phyloP scores from a whole-genome alignment of 345 rosid genomes.

The Murraya koenigii region DNA sequence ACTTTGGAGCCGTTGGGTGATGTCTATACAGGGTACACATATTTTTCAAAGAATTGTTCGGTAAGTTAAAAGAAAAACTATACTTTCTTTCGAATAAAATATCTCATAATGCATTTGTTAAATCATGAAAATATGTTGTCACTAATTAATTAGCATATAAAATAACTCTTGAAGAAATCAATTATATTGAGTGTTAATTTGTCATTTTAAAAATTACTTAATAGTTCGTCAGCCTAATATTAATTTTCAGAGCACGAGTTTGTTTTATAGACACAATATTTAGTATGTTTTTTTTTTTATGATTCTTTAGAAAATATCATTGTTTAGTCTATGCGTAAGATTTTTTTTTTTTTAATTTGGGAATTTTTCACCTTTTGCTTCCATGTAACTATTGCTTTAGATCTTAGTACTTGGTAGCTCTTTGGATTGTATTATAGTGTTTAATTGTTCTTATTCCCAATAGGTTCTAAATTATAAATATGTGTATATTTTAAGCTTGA shows the following conservation, averaged over 20 bases:
- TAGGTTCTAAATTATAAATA: too few relatives aligned
- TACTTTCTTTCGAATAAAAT: background rate
- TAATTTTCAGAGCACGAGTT: background rate
- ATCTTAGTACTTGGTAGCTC: too few relatives aligned
- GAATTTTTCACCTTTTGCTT: background rate
- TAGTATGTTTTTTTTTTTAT: background rate
- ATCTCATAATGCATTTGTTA: background rate
- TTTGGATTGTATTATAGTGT: too few relatives aligned
- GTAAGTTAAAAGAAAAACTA: background rate
- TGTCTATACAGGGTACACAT: background rate
- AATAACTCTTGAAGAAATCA: too few relatives aligned
- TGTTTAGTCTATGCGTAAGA: background rate
- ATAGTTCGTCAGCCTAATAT: background rate
- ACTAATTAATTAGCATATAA: too few relatives aligned
- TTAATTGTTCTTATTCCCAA: too few relatives aligned
- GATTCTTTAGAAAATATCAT: background rate
- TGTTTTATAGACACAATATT: background rate
- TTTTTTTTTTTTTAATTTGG: background rate
- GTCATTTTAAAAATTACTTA: too few relatives aligned
- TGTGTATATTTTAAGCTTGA: too few relatives aligned
- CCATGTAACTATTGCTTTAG: too few relatives aligned
- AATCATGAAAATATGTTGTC: background rate
- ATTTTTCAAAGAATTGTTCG: background rate
- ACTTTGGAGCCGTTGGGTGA: background rate
- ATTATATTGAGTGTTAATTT: too few relatives aligned